Evolutionary conservation across 139 green algal genomes (phyloP).

Genomic region (Dunaliella sp.): DNA sequence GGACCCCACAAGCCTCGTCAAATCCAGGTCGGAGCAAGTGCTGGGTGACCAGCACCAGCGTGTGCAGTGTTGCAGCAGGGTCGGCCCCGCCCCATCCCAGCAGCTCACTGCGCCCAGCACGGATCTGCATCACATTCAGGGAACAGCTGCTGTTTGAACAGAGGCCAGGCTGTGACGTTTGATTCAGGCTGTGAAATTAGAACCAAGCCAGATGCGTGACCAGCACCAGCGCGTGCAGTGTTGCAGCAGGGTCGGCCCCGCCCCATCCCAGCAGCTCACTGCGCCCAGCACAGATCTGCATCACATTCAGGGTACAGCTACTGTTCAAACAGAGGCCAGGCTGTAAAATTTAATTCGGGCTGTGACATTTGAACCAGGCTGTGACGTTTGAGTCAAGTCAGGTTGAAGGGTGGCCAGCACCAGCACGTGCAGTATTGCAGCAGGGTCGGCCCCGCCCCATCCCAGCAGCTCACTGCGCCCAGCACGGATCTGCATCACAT

Average conservation of each 20-base stretch:
- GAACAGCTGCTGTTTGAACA: too few species aligned
- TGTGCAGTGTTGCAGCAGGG: background rate
- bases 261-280: slow-evolving; percentile 23
- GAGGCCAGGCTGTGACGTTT: too few species aligned
- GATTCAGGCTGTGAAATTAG: too few species aligned
- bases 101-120: slow-evolving; percentile 8
- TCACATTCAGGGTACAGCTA: too few species aligned
- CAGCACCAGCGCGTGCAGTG: background rate
- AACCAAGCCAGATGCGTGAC: too few species aligned
- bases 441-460: slow-evolving; percentile 6
- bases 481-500: slow-evolving; percentile 23
- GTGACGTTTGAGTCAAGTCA: too few species aligned
- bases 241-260: background rate
- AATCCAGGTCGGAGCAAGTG: slow-evolving; percentile 15
- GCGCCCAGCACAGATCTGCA: slow-evolving; percentile 19
- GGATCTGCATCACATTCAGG: too few species aligned
- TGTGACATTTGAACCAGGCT: too few species aligned
- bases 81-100: slow-evolving; percentile 16
- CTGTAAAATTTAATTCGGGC: too few species aligned
- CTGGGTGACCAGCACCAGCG: background rate
- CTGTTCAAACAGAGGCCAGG: too few species aligned
- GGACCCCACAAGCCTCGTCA: slow-evolving; percentile 13
- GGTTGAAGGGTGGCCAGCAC: background rate
- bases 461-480: slow-evolving; percentile 18
- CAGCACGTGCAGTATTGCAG: background rate